These are phyloP conservation scores for Cladosporium sp. DNA, from an alignment of 2,329 filamentous ascomycete genomes.

Conservation along the genomic window DNA sequence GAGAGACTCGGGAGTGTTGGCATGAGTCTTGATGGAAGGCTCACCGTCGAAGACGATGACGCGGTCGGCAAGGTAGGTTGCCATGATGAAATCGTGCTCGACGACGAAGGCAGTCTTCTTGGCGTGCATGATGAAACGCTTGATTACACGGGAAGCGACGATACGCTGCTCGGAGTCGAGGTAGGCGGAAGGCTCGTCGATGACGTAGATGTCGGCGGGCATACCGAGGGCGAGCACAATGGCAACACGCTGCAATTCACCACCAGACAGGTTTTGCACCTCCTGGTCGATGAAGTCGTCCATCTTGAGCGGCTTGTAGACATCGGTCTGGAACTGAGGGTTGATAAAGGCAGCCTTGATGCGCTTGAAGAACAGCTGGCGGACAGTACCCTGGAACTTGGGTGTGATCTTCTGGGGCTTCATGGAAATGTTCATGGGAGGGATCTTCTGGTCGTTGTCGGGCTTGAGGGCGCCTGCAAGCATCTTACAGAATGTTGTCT, in stretches of 20 bases:
- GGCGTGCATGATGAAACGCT: conserved; percentile 99
- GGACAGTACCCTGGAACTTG: conserved; percentile 94
- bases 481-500: conserved; percentile 98
- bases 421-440: conserved; percentile 96
- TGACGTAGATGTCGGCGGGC: conserved; percentile 96
- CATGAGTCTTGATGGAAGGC: conserved; percentile 81
- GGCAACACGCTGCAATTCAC: conserved; percentile 98
- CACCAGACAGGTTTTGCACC: conserved; percentile 97
- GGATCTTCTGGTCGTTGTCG: conserved; percentile 71
- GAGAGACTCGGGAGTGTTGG: conserved; percentile 85
- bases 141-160: conserved; percentile 93
- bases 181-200: conserved; percentile 96
- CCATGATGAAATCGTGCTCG: conserved; percentile 99
- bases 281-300: conserved; percentile 99
- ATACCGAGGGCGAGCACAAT: conserved; percentile 95
- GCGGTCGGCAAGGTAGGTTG: conserved; percentile 75
- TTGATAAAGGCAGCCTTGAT: conserved; percentile 96
- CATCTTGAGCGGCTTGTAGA: conserved; percentile 98
- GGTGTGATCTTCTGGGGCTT: conserved; percentile 99
- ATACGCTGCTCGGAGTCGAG: conserved; percentile 99
- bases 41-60: conserved; percentile 98
- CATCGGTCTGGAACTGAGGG: conserved; percentile 98
- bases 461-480: conserved; percentile 91
- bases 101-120: conserved; percentile 99
- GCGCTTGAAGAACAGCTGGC: conserved; percentile 99